These are phyloP conservation scores for Meyerozyma elateridarum DNA, from an alignment of 1,139 yeast genomes.

Conservation along the genomic window DNA sequence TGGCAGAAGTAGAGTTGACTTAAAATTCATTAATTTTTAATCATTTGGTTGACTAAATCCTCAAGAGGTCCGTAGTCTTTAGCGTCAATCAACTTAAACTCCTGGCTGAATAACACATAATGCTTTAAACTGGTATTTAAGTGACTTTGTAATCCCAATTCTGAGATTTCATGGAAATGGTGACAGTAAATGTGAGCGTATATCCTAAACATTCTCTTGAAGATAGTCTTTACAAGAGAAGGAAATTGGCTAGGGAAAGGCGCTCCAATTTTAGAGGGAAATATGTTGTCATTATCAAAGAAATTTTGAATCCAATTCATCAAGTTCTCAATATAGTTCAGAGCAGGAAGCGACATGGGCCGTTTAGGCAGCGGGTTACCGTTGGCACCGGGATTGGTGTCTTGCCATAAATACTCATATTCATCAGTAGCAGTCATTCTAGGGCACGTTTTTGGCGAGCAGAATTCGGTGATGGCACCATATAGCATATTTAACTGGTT, in stretches of 20 bases:
- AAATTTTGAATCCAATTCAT: constrained; percentile 93
- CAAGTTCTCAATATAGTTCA: constrained; percentile 86
- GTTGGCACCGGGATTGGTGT: constrained; percentile 41
- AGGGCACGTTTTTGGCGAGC: constrained; percentile 90
- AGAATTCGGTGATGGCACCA: constrained; percentile 93
- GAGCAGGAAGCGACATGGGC: constrained; percentile 68
- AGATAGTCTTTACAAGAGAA: constrained; percentile 72
- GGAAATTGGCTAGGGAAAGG: constrained; percentile 75
- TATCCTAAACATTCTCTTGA: constrained; percentile 88
- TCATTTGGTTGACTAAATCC: constrained; percentile 75
- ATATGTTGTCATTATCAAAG: constrained; percentile 82
- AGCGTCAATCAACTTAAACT: constrained; percentile 68
- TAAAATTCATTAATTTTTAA: constrained; percentile 23
- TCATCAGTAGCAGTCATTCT: constrained; percentile 96
- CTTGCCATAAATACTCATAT: constrained; percentile 96
- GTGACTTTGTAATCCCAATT: constrained; percentile 87
- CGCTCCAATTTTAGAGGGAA: constrained; percentile 86
- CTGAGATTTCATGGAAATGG: constrained; percentile 92
- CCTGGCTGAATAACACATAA: constrained; percentile 81
- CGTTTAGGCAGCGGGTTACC: constrained; percentile 44
- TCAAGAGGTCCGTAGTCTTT: constrained; percentile 91
- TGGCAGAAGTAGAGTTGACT: constrained; percentile 40
- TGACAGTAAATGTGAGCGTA: constrained; percentile 98
- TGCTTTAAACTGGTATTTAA: constrained; percentile 92
- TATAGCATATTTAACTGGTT: constrained; percentile 95